Evolutionary conservation across 495 filamentous ascomycete genomes (phyloP).

Genomic region (Chaetomium tenue): DNA sequence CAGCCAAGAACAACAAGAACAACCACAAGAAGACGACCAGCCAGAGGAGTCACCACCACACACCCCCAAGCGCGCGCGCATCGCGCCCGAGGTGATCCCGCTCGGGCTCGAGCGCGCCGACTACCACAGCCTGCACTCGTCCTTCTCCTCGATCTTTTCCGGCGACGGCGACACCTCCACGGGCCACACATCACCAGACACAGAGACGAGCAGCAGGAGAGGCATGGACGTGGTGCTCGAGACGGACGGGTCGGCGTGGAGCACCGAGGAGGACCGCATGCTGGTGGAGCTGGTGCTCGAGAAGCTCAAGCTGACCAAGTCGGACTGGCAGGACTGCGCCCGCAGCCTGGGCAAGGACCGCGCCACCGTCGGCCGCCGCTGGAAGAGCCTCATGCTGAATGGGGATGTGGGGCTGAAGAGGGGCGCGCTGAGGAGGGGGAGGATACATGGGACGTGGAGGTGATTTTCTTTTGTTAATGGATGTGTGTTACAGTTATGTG

Average conservation of each 20-base stretch:
- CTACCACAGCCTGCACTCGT: conserved; percentile 57
- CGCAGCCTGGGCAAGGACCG: conserved; percentile 63
- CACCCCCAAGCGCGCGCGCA: conserved; percentile 66
- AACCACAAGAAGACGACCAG: conserved; percentile 11
- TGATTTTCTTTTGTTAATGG: conserved; percentile 30
- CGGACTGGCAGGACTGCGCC: conserved; percentile 79
- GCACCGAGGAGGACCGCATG: conserved; percentile 65
- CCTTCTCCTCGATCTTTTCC: conserved; percentile 5
- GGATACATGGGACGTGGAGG: conserved; percentile 53
- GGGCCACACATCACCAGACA: conserved; percentile 11
- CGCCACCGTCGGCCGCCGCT: conserved; percentile 64
- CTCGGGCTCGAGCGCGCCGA: conserved; percentile 63
- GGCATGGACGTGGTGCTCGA: conserved; percentile 45
- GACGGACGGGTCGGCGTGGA: conserved; percentile 55
- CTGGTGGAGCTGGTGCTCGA: conserved; percentile 72
- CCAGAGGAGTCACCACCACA: conserved; percentile 44
- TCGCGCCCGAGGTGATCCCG: conserved; percentile 65
- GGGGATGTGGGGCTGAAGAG: conserved; percentile 60
- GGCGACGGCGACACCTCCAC: neutral
- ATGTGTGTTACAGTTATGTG: neutral
- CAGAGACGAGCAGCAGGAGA: conserved; percentile 23
- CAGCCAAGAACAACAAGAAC: conserved; percentile 30
- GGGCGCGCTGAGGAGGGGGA: conserved; percentile 43
- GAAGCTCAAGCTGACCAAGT: conserved; percentile 68
- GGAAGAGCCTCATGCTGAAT: conserved; percentile 62